Evolutionary conservation across 306 rosid species (phyloP).

Genomic region (Glycine soja): DNA sequence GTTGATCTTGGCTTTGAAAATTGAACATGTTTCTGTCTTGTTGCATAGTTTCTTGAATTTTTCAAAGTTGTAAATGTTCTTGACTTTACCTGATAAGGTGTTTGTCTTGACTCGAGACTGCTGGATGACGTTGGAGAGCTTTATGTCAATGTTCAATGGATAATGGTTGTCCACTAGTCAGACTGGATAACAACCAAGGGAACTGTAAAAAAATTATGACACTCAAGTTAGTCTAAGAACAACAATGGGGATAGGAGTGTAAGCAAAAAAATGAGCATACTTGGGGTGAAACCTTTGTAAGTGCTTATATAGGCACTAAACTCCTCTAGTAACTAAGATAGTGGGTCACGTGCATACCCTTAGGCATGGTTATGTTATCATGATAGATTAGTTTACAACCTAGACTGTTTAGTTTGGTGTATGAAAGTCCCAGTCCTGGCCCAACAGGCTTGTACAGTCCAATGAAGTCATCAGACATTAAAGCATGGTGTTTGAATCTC

Average conservation of each 20-base stretch:
- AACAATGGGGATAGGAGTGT: not conserved
- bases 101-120: not conserved
- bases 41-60: not conserved
- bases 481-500: not conserved
- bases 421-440: not conserved
- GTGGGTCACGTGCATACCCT: not conserved
- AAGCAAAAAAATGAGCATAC: not conserved
- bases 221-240: not conserved
- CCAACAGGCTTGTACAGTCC: not conserved
- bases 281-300: not conserved
- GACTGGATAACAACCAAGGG: not conserved
- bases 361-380: not conserved
- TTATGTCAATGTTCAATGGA: not conserved
- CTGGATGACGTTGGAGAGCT: not conserved
- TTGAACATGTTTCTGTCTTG: not conserved
- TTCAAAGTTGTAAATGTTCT: not conserved
- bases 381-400: not conserved
- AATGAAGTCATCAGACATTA: not conserved
- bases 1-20: slow-evolving; percentile 13
- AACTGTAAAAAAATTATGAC: not conserved
- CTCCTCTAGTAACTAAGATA: not conserved
- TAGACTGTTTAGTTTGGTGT: not conserved
- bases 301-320: not conserved
- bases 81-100: too few relatives aligned
- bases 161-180: not conserved